Percentiles rank a stretch among this genome's conserved stretches.
phyloP scores from a whole-genome alignment of 1,284 basidiomycete genomes.

The Leucoagaricus sp. region DNA sequence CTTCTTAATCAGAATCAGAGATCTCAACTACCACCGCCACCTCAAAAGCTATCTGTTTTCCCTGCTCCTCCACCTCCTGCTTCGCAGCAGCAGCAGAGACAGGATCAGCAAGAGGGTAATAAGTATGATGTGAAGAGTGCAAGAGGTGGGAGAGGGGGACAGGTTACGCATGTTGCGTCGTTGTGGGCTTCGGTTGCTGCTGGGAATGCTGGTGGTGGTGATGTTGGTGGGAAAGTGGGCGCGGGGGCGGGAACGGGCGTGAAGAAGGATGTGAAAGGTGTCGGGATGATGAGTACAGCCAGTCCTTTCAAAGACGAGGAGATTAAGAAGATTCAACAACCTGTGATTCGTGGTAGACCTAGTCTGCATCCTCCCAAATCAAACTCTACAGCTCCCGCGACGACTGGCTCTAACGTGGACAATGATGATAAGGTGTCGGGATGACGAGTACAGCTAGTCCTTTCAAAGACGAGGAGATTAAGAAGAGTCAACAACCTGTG shows the following conservation, averaged over 20 bases:
- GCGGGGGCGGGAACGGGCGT: neutral
- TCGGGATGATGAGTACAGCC: neutral
- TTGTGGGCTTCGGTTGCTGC: constrained; percentile 63
- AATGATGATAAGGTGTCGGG: neutral
- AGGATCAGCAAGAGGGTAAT: constrained; percentile 46
- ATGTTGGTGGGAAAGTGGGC: neutral
- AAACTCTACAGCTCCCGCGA: too few relatives aligned
- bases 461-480: too few relatives aligned
- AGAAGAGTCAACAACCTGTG: too few relatives aligned
- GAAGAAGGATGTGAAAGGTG: neutral
- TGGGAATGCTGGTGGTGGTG: constrained; percentile 16
- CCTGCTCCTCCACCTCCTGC: constrained; percentile 34
- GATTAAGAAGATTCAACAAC: too few relatives aligned
- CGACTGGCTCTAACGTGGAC: neutral
- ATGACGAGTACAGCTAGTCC: neutral
- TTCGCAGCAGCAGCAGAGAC: too few relatives aligned
- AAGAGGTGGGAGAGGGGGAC: constrained; percentile 75
- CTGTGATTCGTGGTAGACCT: neutral
- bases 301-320: neutral
- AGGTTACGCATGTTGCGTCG: constrained; percentile 71
- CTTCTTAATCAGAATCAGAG: too few relatives aligned
- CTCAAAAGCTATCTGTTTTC: constrained; percentile 31
- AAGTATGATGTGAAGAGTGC: constrained; percentile 78
- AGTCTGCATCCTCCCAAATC: too few relatives aligned
- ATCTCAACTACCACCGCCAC: too few relatives aligned